phyloP scores from a whole-genome alignment of 306 rosid genomes.

The Quillaja saponaria region DNA sequence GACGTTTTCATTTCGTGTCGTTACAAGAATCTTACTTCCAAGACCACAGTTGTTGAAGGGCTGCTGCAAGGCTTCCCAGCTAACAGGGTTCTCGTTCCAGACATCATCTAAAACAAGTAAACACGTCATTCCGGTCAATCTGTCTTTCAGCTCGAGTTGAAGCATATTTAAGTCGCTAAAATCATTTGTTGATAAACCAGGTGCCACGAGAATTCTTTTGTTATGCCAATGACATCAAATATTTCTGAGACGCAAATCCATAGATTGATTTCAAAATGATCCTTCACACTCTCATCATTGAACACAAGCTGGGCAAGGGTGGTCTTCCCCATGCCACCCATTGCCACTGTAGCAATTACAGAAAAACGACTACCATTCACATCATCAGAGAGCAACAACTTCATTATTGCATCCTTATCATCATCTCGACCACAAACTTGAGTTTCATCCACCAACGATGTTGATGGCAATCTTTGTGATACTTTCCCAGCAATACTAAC shows the following conservation, averaged over 20 bases:
- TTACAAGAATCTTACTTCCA: slow-evolving; percentile 26
- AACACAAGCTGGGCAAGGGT: background rate
- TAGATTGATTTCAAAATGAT: background rate
- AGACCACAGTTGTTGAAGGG: slow-evolving; percentile 7
- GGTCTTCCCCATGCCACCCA: background rate
- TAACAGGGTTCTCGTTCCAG: slow-evolving; percentile 20
- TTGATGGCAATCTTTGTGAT: too few species aligned
- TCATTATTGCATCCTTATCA: background rate
- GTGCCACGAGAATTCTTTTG: background rate
- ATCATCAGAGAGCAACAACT: background rate
- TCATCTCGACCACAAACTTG: too few species aligned
- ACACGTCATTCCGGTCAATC: slow-evolving; percentile 11
- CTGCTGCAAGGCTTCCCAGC: slow-evolving; percentile 24
- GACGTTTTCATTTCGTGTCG: slow-evolving; percentile 28
- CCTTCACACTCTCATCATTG: background rate
- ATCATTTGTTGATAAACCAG: background rate
- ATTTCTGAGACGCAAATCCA: background rate
- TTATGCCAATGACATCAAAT: background rate
- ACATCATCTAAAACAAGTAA: slow-evolving; percentile 37
- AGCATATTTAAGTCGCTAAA: background rate
- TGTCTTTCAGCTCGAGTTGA: slow-evolving; percentile 4
- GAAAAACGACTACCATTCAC: background rate
- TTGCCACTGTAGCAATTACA: background rate
- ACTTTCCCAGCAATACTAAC: too few species aligned
- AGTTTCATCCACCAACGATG: too few species aligned